Conservation (phyloP, 257 asterid genomes). For the Lantana camara region DNA sequence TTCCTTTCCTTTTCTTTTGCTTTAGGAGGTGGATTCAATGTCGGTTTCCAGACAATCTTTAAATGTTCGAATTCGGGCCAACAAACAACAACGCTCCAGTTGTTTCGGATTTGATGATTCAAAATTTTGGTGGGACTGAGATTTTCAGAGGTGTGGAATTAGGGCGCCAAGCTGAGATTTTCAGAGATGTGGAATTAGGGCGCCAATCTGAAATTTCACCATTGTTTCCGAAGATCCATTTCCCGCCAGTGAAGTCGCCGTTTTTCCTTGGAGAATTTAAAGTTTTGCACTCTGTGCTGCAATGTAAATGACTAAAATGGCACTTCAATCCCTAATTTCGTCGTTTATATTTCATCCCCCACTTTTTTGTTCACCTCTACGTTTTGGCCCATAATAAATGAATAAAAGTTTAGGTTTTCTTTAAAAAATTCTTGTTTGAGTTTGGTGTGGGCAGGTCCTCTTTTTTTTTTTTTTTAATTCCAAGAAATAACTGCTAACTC, state of each 20-base stretch:
- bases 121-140: constrained; percentile 14
- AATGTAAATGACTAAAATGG: too few species aligned
- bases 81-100: neutral
- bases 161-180: constrained; percentile 15
- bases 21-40: neutral
- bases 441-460: too few species aligned
- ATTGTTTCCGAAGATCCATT: constrained; percentile 2
- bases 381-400: too few species aligned
- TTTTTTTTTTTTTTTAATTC: too few species aligned
- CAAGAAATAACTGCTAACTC: too few species aligned
- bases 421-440: too few species aligned
- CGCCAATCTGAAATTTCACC: constrained; percentile 20
- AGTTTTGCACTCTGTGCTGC: neutral
- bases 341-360: too few species aligned
- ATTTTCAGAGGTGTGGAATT: neutral
- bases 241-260: constrained; percentile 27
- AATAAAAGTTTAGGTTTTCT: too few species aligned
- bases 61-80: constrained; percentile 11
- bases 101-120: constrained; percentile 1
- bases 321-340: too few species aligned
- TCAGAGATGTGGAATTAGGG: neutral
- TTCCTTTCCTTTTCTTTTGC: neutral
- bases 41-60: neutral
- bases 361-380: too few species aligned
- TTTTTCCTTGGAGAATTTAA: neutral